Base-by-base conservation (phyloP, 805 yeast genomes). In the Wickerhamia fluorescens region DNA sequence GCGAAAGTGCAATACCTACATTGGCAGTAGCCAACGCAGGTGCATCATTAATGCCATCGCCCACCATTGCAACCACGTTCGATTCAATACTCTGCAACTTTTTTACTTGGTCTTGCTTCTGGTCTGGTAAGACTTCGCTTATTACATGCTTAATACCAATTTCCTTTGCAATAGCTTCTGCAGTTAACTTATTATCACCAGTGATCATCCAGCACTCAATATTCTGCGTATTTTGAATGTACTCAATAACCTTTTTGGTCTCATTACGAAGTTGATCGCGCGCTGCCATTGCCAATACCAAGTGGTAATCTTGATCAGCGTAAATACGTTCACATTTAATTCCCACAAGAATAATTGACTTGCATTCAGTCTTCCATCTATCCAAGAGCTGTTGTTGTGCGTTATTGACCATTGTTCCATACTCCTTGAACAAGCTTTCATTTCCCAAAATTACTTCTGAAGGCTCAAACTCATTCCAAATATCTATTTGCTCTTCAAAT, bases 1-100 rank as follows among this genome's bases (percentile, higher is more conserved):
- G 68, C 0, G 87, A 81, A 36, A 82, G 60, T 0, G 92, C 87
- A 25, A 82, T 66, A 3, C 92, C 92, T 13, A 83, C 76, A 53
- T 80, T 85, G 1, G 92, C 85, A 1, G 71, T 59, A 3, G 86
- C 71, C 29, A 83, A 56, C 0, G 92, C 85, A 1, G 89, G 89
- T 0, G 92, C 86, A 51, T 83, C 92, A 48, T 82, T 83, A 19
- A 82, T 75, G 13, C 92, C 92, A 44, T 82, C 92, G 7, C 92
- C 92, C 6, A 82, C 78, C 88, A 82, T 80, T 0, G 85, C 87
- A 14, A 58, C 53, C 3, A 45, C 44, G n/a, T n/a, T n/a, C 1
- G 44, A 46, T 3, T 47, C 42, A 10, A 45, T 37, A 23, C 55
- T 47, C 44, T 77, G 79, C 8, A 82, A 60, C 65, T 69, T 61